phyloP scores from a whole-genome alignment of 495 filamentous ascomycete species.

The Sabuloglossum arenarium region DNA sequence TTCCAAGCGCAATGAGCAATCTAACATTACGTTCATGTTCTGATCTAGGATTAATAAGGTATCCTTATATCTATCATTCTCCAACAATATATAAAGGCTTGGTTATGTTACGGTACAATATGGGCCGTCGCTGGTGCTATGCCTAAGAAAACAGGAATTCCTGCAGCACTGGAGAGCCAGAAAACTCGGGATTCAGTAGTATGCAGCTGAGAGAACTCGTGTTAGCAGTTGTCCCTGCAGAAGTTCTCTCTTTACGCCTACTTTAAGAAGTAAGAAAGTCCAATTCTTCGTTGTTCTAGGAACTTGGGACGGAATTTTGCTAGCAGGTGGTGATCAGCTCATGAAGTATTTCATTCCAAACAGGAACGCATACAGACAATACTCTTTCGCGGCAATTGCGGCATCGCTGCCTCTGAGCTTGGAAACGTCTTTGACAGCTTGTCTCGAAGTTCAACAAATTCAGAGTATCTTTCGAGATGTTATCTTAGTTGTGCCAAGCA shows the following conservation, averaged over 20 bases:
- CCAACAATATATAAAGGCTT: not conserved
- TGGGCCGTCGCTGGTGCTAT: not conserved
- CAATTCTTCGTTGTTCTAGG: conserved; percentile 40
- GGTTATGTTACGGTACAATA: not conserved
- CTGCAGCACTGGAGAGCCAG: conserved; percentile 45
- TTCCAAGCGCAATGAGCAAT: no score
- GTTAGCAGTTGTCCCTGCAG: conserved; percentile 2
- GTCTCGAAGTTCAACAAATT: conserved; percentile 42
- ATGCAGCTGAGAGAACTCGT: conserved; percentile 28
- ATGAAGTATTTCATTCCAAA: not conserved
- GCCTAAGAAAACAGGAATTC: conserved; percentile 35
- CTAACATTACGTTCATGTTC: no score
- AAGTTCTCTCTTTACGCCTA: conserved; percentile 18
- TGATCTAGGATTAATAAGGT: no score
- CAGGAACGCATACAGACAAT: conserved; percentile 33
- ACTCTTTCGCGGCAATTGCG: conserved; percentile 47
- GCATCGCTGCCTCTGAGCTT: conserved; percentile 39
- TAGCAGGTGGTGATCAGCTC: conserved; percentile 12
- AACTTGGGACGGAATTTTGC: conserved; percentile 49
- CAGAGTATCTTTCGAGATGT: conserved; percentile 35
- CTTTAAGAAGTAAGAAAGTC: conserved; percentile 54
- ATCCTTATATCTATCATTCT: not conserved
- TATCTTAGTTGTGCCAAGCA: not conserved
- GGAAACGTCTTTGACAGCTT: conserved; percentile 42
- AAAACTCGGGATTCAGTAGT: conserved; percentile 48